phyloP scores from a whole-genome alignment of 257 asterid genomes.

The Agastache rugosa region DNA sequence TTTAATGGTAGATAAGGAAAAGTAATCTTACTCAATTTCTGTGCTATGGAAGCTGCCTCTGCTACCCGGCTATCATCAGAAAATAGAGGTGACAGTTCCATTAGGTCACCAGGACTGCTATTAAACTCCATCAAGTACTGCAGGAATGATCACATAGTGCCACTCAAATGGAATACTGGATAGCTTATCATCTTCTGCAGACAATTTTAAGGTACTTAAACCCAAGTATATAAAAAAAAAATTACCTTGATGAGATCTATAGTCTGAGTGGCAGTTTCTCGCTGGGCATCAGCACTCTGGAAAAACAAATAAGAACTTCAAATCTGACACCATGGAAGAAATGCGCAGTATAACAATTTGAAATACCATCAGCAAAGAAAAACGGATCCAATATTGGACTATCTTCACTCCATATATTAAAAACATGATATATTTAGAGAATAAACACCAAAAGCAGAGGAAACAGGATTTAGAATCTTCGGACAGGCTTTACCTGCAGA shows the following conservation, averaged over 20 bases:
- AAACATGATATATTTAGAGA: conserved; percentile 6
- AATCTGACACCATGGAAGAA: conserved; percentile 16
- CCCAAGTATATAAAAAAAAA: conserved; percentile 9
- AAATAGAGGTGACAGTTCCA: conserved; percentile 97
- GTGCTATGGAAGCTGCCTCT: conserved; percentile 99
- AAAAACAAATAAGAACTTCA: conserved; percentile 28
- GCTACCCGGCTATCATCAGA: conserved; percentile 99
- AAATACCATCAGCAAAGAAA: conserved; percentile 8
- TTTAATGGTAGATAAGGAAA: conserved; percentile 13
- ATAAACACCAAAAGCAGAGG: conserved; percentile 5
- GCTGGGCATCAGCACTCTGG: conserved; percentile 99
- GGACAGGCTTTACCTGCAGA: conserved; percentile 68
- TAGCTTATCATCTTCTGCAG: conserved; percentile 18
- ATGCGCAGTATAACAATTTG: conserved; percentile 30
- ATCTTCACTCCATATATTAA: conserved; percentile 1
- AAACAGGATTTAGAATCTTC: conserved; percentile 21
- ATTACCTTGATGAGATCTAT: conserved; percentile 96
- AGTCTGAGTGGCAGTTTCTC: conserved; percentile 97
- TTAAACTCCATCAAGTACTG: conserved; percentile 99
- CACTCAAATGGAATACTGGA: conserved; percentile 27
- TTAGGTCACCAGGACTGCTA: conserved; percentile 95
- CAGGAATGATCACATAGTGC: conserved; percentile 40
- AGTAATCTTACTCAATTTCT: conserved; percentile 83
- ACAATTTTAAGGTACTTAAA: conserved; percentile 3
- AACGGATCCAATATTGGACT: background rate